phyloP scores from a whole-genome alignment of 2,329 filamentous ascomycete species.

The Pseudophaeomoniella oleicola region DNA sequence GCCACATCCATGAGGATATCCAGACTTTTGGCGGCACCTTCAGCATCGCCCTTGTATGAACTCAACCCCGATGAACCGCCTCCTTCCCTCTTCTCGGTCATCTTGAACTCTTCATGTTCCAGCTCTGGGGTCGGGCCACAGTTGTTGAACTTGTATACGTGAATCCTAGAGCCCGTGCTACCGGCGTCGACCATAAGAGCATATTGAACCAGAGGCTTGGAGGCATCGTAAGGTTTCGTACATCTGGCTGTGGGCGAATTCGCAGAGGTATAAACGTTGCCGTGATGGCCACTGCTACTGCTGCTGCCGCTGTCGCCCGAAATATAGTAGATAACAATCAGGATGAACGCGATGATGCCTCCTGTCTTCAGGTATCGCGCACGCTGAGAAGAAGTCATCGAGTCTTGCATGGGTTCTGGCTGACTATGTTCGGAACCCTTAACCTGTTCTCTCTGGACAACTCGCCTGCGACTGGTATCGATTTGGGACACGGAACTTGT shows the following conservation, averaged over 20 bases:
- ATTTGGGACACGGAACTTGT: not conserved
- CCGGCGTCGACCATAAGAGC: conserved; percentile 98
- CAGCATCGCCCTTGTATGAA: conserved; percentile 71
- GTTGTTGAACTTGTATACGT: conserved; percentile 99
- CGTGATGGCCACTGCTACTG: not conserved
- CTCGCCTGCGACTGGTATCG: not conserved
- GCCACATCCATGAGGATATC: conserved; percentile 80
- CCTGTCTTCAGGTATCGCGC: conserved; percentile 48
- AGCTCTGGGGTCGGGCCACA: conserved; percentile 90
- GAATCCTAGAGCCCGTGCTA: conserved; percentile 93
- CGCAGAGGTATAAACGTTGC: conserved; percentile 9
- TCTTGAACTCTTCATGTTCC: conserved; percentile 82
- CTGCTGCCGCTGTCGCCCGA: conserved; percentile 16
- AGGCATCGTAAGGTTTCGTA: conserved; percentile 66
- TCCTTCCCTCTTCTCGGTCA: conserved; percentile 75
- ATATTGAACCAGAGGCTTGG: conserved; percentile 92
- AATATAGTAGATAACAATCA: conserved; percentile 43
- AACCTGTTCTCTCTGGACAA: too few relatives aligned
- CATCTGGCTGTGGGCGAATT: conserved; percentile 43
- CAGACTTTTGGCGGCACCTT: conserved; percentile 77
- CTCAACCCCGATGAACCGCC: conserved; percentile 54
- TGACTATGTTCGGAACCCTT: too few relatives aligned
- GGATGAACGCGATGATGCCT: conserved; percentile 41
- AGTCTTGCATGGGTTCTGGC: conserved; percentile 39
- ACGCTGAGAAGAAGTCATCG: conserved; percentile 37